A percentile compares a stretch with the other conserved stretches of the same genome.
Conservation (phyloP, 441 rosid species). For the Euphorbia schlechtendalii region DNA sequence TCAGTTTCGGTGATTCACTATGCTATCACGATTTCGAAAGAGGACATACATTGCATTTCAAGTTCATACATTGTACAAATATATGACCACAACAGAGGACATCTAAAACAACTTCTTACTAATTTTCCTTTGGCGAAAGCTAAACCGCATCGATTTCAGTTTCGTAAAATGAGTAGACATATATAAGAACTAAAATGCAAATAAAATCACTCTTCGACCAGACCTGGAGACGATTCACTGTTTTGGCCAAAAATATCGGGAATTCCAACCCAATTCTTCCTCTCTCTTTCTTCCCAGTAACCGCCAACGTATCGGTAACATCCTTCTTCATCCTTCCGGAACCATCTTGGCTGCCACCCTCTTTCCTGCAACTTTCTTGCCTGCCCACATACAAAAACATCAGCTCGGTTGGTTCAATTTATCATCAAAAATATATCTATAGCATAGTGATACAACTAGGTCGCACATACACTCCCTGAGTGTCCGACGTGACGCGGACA, state of each 20-base stretch:
- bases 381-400: constrained; percentile 27
- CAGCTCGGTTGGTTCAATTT: background rate
- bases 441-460: no score
- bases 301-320: constrained; percentile 71
- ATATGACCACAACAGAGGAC: background rate
- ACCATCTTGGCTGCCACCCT: constrained; percentile 98
- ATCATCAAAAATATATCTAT: background rate
- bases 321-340: constrained; percentile 70
- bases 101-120: no score
- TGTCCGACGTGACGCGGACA: no score
- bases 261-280: constrained; percentile 56
- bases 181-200: no score
- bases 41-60: constrained; percentile 3
- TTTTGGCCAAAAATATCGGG: constrained; percentile 66
- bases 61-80: background rate
- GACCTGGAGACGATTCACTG: constrained; percentile 24
- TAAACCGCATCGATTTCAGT: background rate
- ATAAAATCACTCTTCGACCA: constrained; percentile 25
- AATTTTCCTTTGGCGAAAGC: background rate
- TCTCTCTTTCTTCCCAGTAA: constrained; percentile 90
- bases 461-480: no score
- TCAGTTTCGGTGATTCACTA: background rate
- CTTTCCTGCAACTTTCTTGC: constrained; percentile 94
- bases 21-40: no score
- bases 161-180: no score